Conservation (phyloP, 1,139 yeast genomes). For the Pichia sp. region DNA sequence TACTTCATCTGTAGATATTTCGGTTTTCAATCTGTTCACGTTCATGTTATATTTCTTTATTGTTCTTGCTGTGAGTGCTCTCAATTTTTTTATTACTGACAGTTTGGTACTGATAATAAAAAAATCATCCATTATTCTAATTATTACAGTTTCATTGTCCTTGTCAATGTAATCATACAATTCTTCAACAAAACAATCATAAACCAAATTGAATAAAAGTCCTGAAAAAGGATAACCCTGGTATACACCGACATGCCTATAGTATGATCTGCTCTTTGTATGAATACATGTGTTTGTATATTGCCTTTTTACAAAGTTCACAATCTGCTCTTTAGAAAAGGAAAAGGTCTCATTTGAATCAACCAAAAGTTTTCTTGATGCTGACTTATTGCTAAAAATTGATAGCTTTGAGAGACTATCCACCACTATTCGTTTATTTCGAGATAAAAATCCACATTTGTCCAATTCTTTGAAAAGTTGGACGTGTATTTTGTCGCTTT, state of each 20-base stretch:
- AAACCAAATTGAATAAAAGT: constrained; percentile 65
- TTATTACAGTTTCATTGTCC: constrained; percentile 30
- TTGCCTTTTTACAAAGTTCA: constrained; percentile 31
- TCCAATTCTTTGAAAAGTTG: constrained; percentile 8
- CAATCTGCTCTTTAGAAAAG: constrained; percentile 26
- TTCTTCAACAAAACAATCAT: constrained; percentile 50
- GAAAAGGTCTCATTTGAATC: constrained; percentile 28
- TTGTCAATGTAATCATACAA: constrained; percentile 18
- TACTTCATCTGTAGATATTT: constrained; percentile 10
- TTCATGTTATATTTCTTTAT: constrained; percentile 51
- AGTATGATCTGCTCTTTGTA: constrained; percentile 28
- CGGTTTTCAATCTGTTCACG: constrained; percentile 51
- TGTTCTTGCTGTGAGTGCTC: constrained; percentile 26
- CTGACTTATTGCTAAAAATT: not conserved
- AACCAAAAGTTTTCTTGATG: not conserved
- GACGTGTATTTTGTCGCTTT: constrained; percentile 9
- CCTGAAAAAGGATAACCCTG: constrained; percentile 84
- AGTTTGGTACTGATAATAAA: constrained; percentile 47
- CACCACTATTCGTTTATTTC: constrained; percentile 1
- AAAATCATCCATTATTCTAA: constrained; percentile 84
- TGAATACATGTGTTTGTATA: constrained; percentile 32
- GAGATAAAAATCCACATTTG: constrained; percentile 1
- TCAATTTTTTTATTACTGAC: constrained; percentile 21
- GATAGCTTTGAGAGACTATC: constrained; percentile 2
- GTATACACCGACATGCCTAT: constrained; percentile 62